Base-by-base conservation (phyloP, 768 basidiomycete species). In the Pisolithus marmoratus region DNA sequence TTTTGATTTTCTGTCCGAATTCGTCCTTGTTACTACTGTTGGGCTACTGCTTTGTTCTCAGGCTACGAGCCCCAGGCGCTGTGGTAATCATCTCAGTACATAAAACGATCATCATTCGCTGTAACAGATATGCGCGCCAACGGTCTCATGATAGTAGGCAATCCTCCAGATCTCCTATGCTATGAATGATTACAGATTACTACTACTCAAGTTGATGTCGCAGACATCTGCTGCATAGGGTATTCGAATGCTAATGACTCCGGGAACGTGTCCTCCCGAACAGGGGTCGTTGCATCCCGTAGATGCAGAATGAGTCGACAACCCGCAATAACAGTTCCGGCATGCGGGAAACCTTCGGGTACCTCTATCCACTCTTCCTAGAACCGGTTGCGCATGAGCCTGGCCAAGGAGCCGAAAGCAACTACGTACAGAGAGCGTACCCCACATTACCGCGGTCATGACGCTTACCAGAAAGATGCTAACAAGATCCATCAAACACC, bases 241-340 rank as follows among this genome's bases (percentile, higher is more conserved):
- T 45, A 45, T 26, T 24, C 43, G n/a, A 45, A 45, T 15, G 43
- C 43, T 5, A 45, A 45, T 17, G 24, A 45, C 43, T 45, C 24
- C 5, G 17, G 43, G 34, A 48, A 26, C 15, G 47, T 36, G 38
- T 20, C 47, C n/a, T 36, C 47, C 12, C 7, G 4, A 17, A 45
- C 14, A 15, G 41, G 44, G 14, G 45, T 20, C 19, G 36, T 2
- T 38, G 45, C 45, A 15, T 38, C 27, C 27, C 43, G 44, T 37
- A 52, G 26, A 38, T 52, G 43, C 38, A 52, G 23, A 26, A 52
- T 46, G 24, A 52, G 51, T 9, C 38, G 51, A 38, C 51, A 52
- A 5, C 51, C 51, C 38, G 45, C 24, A 38, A 52, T 46, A n/a
- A 52, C 43, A 14, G 23, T 38, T 3, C 4, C 19, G 15, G 51